A percentile compares a stretch with the other conserved stretches of the same genome.
phyloP scores from a whole-genome alignment of 139 green algal species.

The Micractinium conductrix region DNA sequence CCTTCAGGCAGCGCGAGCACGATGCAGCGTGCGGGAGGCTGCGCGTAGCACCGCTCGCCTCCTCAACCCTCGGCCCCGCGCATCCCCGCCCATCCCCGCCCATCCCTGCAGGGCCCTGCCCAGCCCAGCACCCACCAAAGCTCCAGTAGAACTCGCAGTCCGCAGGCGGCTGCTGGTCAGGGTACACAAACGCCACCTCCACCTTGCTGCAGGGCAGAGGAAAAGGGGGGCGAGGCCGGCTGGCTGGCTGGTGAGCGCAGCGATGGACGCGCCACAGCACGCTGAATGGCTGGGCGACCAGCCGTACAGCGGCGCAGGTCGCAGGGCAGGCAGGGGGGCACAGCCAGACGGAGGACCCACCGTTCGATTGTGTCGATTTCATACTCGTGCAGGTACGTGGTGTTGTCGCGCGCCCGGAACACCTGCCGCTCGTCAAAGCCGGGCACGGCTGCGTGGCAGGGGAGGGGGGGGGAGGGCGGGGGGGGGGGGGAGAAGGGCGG shows the following conservation, averaged over 20 bases:
- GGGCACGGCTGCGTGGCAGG: conserved; percentile 5
- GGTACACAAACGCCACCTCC: conserved; percentile 23
- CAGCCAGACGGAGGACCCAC: not conserved
- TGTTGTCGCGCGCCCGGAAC: conserved; percentile 26
- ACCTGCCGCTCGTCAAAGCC: conserved; percentile 29
- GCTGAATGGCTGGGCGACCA: not conserved
- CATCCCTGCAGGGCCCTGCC: too few relatives aligned
- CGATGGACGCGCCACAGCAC: not conserved
- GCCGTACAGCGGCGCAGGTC: not conserved
- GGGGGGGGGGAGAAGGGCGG: not conserved
- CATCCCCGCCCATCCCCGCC: too few relatives aligned
- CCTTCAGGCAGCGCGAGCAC: too few relatives aligned
- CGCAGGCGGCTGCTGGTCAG: conserved; percentile 4
- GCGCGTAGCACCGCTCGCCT: too few relatives aligned
- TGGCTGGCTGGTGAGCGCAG: too few relatives aligned
- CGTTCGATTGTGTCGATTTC: not conserved
- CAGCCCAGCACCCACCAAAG: conserved; percentile 48
- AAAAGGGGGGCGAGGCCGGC: not conserved
- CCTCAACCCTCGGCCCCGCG: too few relatives aligned
- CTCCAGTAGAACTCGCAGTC: conserved; percentile 31
- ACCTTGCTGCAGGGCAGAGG: conserved; percentile 32
- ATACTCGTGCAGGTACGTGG: not conserved
- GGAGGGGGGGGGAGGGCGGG: not conserved
- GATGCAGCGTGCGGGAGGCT: too few relatives aligned
- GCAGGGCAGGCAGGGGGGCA: not conserved